phyloP scores from a whole-genome alignment of 2,329 filamentous ascomycete genomes.

The Paracamarosporium sp. region DNA sequence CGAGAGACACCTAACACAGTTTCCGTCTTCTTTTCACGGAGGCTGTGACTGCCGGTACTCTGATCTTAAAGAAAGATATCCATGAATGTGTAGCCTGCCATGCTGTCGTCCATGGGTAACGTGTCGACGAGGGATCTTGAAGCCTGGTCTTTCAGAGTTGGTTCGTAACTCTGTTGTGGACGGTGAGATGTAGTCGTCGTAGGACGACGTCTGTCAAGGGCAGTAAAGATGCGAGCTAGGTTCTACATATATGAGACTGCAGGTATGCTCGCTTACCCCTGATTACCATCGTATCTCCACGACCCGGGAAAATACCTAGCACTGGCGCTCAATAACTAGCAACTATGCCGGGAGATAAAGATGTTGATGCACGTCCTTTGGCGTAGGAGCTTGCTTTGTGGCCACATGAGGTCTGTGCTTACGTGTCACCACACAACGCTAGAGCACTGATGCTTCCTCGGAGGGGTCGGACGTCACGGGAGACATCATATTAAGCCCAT shows the following conservation, averaged over 20 bases:
- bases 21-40: neutral
- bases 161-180: too few species aligned
- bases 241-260: neutral
- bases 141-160: too few species aligned
- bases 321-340: neutral
- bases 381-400: neutral
- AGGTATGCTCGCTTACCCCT: neutral
- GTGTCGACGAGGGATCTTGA: too few species aligned
- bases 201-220: neutral
- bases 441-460: neutral
- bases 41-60: neutral
- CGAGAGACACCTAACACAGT: neutral
- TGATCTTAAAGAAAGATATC: neutral
- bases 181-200: neutral
- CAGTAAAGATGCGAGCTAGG: neutral
- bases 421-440: neutral
- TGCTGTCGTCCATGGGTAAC: neutral
- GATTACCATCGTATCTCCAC: neutral
- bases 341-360: neutral
- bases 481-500: neutral
- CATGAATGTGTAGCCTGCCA: neutral
- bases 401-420: neutral
- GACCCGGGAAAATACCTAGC: neutral
- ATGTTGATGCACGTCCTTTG: neutral
- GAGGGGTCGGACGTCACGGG: neutral